Evolutionary conservation across 306 rosid species (phyloP), one percentile per base, ranked within the genome.

Genomic region (Cajanus cajan): DNA sequence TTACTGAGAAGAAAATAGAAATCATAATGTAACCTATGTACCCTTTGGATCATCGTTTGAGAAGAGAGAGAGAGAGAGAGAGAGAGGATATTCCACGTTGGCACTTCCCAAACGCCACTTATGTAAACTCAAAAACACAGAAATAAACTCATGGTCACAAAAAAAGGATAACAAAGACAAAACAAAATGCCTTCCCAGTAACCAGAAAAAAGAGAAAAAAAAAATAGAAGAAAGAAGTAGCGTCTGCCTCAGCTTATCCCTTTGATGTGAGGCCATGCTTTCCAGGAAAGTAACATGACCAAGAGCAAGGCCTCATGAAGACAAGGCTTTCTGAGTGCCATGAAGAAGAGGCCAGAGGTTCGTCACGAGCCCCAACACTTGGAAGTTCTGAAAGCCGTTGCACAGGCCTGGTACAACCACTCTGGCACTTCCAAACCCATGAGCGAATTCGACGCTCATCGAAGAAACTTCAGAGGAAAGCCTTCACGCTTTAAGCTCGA

Each of bases 361-460:
- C 77, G 79, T 12, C 59, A 71, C 4, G 18, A 66, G 0, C 80
- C 72, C 15, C 76, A 68, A 24, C 84, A 87, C 50, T 69, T 82
- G 57, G 97, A 96, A 82, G 81, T 96, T 77, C 68, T 90, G 83
- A 96, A 96, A 83, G 97, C 97, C 3, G 99, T 90, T 71, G 98
- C 99, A 25, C 99, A 93, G 50, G 96, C 98, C 8, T 89, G 96
- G 93, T 87, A 88, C 80, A 89, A 70, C 80, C 94, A 80, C 80
- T 85, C 90, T 2, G 78, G 90, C 63, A 80, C 62, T 80, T 83
- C 87, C 8, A 81, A 80, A 69, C 88, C 94, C 10, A 80, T 82
- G 67, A 78, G 25, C 1, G 94, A 93, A 79, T 91, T 90, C 10
- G 93, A 89, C 0, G 92, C 98, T 6, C 80, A 39, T 28, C 84